Evolutionary conservation across 176 grass and related monocot genomes (phyloP), one percentile per base, ranked within the genome.

Genomic region (Eleusine coracana): DNA sequence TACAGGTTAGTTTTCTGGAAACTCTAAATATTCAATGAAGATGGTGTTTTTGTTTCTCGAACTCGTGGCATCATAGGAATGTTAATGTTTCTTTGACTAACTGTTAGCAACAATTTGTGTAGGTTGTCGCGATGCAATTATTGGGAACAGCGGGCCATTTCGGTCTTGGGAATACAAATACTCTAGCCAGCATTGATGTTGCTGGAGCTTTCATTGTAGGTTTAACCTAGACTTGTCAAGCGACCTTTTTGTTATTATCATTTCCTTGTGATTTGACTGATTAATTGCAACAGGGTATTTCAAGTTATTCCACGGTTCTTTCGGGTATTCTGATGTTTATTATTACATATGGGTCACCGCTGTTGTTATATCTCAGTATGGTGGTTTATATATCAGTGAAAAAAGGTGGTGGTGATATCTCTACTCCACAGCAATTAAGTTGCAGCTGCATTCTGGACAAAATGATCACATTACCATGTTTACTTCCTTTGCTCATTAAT

Each of bases 91-190:
- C 51, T 52, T 70, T 70, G 6, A 36, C 18, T 87, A 67, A 88
- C 62, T 61, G 31, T 56, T 25, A 70, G 59, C 15, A 44, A 49
- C 38, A 20, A 38, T 64, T 21, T 64, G 2, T 70, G 46, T 84
- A 98, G 96, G 77, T 95, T 93, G 86, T 79, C 44, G 89, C 91
- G 20, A 77, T 98, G 31, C 73, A 90, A 67, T 98, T 95, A 56
- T 65, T 95, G 80, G 92, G 92, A 71, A 86, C 91, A 89, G 45
- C 87, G 5, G 91, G 96, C 58, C 89, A 98, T 88, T 95, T 93
- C 90, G 83, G 93, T 75, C 90, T 98, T 87, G 93, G 96, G 61
- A 98, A 98, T 73, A 98, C 87, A 63, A 93, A 98, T 87, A 98
- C 73, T 66, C 91, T 98, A 21, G 87, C 92, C 74, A 95, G 90